A percentile compares a stretch with the other conserved stretches of the same genome.
Evolutionary conservation across 2,329 filamentous ascomycete genomes (phyloP).

Genomic region (Hypocreales sp.): DNA sequence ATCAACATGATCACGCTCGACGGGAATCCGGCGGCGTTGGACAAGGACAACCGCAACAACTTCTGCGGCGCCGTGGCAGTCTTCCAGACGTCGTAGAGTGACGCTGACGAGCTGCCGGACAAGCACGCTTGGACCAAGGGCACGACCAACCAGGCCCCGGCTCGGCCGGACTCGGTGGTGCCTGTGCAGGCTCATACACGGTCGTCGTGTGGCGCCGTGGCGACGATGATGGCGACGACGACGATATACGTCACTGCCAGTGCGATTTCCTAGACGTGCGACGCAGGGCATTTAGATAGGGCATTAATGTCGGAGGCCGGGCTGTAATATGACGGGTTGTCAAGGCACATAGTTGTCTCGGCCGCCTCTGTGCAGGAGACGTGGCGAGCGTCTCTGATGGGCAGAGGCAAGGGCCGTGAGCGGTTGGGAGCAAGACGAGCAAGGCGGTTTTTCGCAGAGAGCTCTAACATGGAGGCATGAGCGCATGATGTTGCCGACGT

Average conservation of each 20-base stretch:
- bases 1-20: constrained; percentile 57
- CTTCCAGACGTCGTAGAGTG: constrained; percentile 20
- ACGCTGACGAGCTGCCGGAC: constrained; percentile 3
- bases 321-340: constrained; percentile 1
- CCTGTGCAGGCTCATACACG: too few relatives aligned
- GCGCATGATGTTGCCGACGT: too few relatives aligned
- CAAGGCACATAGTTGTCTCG: background rate
- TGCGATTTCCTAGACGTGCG: constrained; percentile 6
- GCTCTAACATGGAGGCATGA: constrained; percentile 2
- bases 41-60: constrained; percentile 47
- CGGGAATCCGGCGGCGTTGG: constrained; percentile 34
- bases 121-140: background rate
- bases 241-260: constrained; percentile 7
- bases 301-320: background rate
- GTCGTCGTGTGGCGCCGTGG: constrained; percentile 3
- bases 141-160: background rate
- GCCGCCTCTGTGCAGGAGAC: background rate
- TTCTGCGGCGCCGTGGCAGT: constrained; percentile 47
- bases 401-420: too few relatives aligned
- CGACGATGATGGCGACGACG: constrained; percentile 7
- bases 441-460: background rate
- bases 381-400: too few relatives aligned
- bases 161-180: too few relatives aligned
- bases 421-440: too few relatives aligned
- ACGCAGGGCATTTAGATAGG: too few relatives aligned